phyloP scores from a whole-genome alignment of 2,329 filamentous ascomycete genomes.

The Phaeosphaeriaceae sp. region DNA sequence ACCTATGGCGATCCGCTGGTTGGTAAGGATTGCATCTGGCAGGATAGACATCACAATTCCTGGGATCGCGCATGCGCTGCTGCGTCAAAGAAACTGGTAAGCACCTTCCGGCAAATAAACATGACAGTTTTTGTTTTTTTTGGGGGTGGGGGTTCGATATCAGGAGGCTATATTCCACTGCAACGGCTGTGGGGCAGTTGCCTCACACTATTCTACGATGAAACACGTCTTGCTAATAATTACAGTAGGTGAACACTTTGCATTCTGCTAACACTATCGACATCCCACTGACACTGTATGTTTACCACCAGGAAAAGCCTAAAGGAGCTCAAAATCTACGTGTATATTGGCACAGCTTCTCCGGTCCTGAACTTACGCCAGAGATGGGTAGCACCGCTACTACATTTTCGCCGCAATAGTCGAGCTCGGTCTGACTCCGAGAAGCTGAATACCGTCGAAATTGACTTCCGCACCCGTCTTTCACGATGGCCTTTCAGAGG shows the following conservation, averaged over 20 bases:
- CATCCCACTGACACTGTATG: not conserved
- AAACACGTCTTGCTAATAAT: not conserved
- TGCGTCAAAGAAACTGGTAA: constrained; percentile 24
- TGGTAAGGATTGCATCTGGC: constrained; percentile 22
- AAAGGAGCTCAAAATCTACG: constrained; percentile 28
- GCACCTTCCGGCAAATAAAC: too few species aligned
- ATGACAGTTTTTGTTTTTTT: too few species aligned
- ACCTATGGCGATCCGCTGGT: constrained; percentile 33
- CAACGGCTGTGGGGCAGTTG: too few species aligned
- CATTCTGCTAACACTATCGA: not conserved
- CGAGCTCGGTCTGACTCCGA: not conserved
- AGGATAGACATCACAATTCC: constrained; percentile 30
- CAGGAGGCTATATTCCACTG: too few species aligned
- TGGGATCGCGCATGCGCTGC: constrained; percentile 32
- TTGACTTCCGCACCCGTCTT: constrained; percentile 18
- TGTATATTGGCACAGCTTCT: constrained; percentile 21
- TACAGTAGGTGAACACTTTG: not conserved
- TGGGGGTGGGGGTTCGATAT: too few species aligned
- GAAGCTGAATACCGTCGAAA: constrained; percentile 15
- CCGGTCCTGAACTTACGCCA: constrained; percentile 31
- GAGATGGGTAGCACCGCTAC: constrained; percentile 35
- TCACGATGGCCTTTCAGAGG: constrained; percentile 6
- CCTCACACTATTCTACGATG: not conserved
- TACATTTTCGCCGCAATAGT: constrained; percentile 34
- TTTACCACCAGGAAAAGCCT: constrained; percentile 10